phyloP scores from a whole-genome alignment of 192 early-diverging fungal genomes.

The Phycomyces nitens region DNA sequence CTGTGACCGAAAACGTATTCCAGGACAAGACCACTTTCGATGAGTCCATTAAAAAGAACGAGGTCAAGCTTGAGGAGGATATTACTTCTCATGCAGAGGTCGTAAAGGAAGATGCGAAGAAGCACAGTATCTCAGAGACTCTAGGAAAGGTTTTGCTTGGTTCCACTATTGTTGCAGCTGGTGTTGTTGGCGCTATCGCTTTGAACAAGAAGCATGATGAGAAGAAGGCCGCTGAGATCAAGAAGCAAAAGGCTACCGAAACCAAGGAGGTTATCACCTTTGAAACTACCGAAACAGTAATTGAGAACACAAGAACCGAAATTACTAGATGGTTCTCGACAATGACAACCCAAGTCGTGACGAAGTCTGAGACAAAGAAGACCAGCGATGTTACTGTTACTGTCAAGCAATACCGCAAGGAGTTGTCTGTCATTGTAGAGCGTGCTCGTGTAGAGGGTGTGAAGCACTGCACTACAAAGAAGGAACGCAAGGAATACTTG shows the following conservation, averaged over 20 bases:
- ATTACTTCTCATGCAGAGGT: constrained; percentile 1
- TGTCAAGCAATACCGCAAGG: constrained; percentile 6
- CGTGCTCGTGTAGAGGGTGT: background rate
- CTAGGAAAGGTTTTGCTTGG: constrained; percentile 18
- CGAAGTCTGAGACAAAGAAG: constrained; percentile 6
- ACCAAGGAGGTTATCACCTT: background rate
- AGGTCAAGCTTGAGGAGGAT: constrained; percentile 2
- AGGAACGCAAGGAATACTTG: constrained; percentile 4
- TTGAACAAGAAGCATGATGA: constrained; percentile 13
- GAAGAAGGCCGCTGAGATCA: background rate
- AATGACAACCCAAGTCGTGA: constrained; percentile 1
- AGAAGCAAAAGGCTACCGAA: too few relatives aligned
- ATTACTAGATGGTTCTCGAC: constrained; percentile 11
- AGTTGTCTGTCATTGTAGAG: constrained; percentile 10
- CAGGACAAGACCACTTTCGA: background rate
- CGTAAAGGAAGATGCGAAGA: background rate
- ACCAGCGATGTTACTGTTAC: constrained; percentile 1
- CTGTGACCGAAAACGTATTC: background rate
- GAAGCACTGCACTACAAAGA: background rate
- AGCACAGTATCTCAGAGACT: too few relatives aligned
- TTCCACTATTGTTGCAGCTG: constrained; percentile 15
- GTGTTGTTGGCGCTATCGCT: constrained; percentile 1
- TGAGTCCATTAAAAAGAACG: background rate
- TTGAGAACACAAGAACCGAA: constrained; percentile 1
- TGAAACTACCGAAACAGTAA: constrained; percentile 2